phyloP scores from a whole-genome alignment of 495 filamentous ascomycete genomes.

The Pseudotulostoma volvatum region DNA sequence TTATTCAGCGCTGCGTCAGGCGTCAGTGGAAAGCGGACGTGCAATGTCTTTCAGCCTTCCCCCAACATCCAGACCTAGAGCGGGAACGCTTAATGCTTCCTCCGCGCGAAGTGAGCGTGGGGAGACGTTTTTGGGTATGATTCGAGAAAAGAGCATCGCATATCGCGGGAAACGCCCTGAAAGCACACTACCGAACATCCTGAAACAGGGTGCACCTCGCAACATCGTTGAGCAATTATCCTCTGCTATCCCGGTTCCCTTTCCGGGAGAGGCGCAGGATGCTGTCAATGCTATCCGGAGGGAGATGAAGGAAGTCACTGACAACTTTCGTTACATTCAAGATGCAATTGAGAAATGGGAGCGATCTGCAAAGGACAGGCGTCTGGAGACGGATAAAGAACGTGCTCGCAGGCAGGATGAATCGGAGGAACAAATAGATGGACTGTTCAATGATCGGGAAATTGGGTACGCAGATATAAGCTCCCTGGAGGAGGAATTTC shows the following conservation, averaged over 20 bases:
- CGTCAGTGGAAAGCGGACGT: slow-evolving; percentile 26
- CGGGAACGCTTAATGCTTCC: slow-evolving; percentile 6
- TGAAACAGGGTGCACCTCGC: slow-evolving; percentile 12
- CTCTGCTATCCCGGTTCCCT: slow-evolving; percentile 19
- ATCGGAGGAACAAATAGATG: slow-evolving; percentile 36
- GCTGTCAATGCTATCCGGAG: slow-evolving; percentile 21
- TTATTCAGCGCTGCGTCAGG: slow-evolving; percentile 30
- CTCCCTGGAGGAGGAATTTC: slow-evolving; percentile 42
- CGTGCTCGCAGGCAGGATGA: slow-evolving; percentile 36
- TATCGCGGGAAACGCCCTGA: slow-evolving; percentile 10
- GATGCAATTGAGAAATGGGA: slow-evolving; percentile 33
- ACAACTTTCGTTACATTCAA: slow-evolving; percentile 36
- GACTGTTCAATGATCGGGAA: slow-evolving; percentile 40
- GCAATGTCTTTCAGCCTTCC: slow-evolving; percentile 20
- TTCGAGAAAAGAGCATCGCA: slow-evolving; percentile 28
- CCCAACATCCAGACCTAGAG: slow-evolving; percentile 7
- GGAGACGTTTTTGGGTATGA: slow-evolving; percentile 31
- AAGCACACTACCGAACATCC: slow-evolving; percentile 14
- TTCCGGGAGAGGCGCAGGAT: slow-evolving; percentile 21
- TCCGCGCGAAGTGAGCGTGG: slow-evolving; percentile 14
- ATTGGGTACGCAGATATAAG: slow-evolving; percentile 48
- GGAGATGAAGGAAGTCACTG: slow-evolving; percentile 18
- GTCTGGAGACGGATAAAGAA: slow-evolving; percentile 29
- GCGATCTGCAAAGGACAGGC: slow-evolving; percentile 20
- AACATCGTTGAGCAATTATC: slow-evolving; percentile 20